phyloP scores from a whole-genome alignment of 2,329 filamentous ascomycete species.

The Drechslera avenae region DNA sequence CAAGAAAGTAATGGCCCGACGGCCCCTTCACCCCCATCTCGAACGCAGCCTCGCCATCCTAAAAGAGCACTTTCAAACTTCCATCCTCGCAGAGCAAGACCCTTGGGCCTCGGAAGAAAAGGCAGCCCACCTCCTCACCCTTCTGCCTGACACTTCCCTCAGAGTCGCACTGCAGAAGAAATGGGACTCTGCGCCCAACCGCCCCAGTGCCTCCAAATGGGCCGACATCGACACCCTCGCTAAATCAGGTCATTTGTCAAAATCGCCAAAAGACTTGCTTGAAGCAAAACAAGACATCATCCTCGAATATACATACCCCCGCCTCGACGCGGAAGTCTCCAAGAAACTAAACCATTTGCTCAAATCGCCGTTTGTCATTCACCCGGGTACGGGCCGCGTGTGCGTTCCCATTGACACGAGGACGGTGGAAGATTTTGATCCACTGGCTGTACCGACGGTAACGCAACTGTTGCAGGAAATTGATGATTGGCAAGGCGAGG shows the following conservation, averaged over 20 bases:
- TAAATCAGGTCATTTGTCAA: slow-evolving; percentile 72
- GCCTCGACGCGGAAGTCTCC: slow-evolving; percentile 94
- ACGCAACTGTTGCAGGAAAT: slow-evolving; percentile 82
- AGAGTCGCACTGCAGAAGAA: slow-evolving; percentile 83
- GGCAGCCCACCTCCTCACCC: slow-evolving; percentile 76
- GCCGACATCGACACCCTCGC: slow-evolving; percentile 88
- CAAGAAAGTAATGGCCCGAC: slow-evolving; percentile 81
- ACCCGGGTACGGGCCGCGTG: slow-evolving; percentile 90
- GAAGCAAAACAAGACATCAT: slow-evolving; percentile 96
- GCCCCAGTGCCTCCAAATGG: slow-evolving; percentile 84
- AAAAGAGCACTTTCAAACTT: slow-evolving; percentile 79
- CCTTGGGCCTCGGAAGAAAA: slow-evolving; percentile 74
- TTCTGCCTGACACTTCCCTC: slow-evolving; percentile 80
- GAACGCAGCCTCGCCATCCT: slow-evolving; percentile 84
- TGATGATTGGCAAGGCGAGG: slow-evolving; percentile 71
- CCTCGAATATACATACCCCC: slow-evolving; percentile 95
- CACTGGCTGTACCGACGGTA: slow-evolving; percentile 85
- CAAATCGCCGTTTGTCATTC: slow-evolving; percentile 94
- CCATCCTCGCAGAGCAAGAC: slow-evolving; percentile 83
- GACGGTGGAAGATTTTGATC: slow-evolving; percentile 81
- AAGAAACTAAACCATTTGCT: slow-evolving; percentile 98
- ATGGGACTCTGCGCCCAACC: slow-evolving; percentile 83
- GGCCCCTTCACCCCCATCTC: slow-evolving; percentile 89
- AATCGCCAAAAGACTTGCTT: slow-evolving; percentile 75
- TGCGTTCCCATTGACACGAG: slow-evolving; percentile 90